These are phyloP conservation scores for Hygrocybe punicea DNA, from an alignment of 768 basidiomycete genomes.

Conservation along the genomic window DNA sequence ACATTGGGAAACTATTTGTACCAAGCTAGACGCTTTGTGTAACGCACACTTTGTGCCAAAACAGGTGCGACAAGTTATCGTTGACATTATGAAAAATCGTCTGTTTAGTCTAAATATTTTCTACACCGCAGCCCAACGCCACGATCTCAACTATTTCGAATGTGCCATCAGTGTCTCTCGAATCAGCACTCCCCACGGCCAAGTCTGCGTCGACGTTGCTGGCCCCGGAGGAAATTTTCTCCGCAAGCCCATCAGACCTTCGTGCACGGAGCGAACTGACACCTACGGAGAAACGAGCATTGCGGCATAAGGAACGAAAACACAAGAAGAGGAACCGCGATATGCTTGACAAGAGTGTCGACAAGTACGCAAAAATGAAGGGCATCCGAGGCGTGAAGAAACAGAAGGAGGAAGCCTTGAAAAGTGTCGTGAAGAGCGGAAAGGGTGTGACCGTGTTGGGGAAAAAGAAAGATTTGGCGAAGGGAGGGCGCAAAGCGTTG, in stretches of 20 bases:
- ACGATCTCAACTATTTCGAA: constrained; percentile 82
- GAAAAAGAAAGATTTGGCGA: constrained; percentile 46
- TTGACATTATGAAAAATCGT: not conserved
- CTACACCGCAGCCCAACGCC: constrained; percentile 68
- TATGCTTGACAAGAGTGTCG: constrained; percentile 58
- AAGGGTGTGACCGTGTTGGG: constrained; percentile 87
- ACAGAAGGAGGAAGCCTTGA: constrained; percentile 81
- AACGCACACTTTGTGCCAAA: constrained; percentile 97
- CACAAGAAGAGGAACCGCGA: constrained; percentile 65
- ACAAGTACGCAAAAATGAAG: constrained; percentile 58
- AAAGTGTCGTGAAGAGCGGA: constrained; percentile 78
- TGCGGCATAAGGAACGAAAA: constrained; percentile 68
- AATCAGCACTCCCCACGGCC: constrained; percentile 86
- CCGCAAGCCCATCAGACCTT: constrained; percentile 52
- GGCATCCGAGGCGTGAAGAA: constrained; percentile 59
- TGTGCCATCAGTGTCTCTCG: constrained; percentile 73
- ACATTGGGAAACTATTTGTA: constrained; percentile 80
- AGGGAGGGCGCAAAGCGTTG: constrained; percentile 26
- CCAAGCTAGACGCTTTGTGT: constrained; percentile 88
- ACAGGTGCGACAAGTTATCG: constrained; percentile 59
- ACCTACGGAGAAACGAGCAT: constrained; percentile 73
- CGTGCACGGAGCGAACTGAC: constrained; percentile 78
- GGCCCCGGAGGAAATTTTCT: constrained; percentile 89
- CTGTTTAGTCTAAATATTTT: not conserved
- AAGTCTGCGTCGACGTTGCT: constrained; percentile 75